These are phyloP conservation scores for Neodidymelliopsis sp. DNA, from an alignment of 2,329 filamentous ascomycete species.

Conservation along the genomic window DNA sequence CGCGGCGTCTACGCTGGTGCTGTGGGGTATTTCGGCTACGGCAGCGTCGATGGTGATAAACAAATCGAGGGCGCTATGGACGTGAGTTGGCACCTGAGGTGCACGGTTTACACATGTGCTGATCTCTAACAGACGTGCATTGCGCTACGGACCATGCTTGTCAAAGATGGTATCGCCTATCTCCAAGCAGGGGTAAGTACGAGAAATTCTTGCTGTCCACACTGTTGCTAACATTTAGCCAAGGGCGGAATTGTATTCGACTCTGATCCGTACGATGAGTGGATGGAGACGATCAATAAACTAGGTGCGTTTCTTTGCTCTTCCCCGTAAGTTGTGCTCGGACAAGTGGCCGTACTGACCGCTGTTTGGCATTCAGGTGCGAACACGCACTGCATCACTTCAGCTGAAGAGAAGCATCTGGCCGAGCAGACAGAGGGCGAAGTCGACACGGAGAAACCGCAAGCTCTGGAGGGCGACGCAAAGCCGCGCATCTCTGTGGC, in stretches of 20 bases:
- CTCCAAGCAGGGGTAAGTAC: conserved; percentile 81
- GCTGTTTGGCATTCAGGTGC: conserved; percentile 54
- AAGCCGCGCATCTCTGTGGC: conserved; percentile 40
- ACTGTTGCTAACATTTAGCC: conserved; percentile 29
- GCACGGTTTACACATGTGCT: conserved; percentile 26
- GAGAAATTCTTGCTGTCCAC: conserved; percentile 26
- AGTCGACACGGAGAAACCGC: conserved; percentile 12
- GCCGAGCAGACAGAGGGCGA: conserved; percentile 52
- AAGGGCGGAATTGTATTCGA: conserved; percentile 61
- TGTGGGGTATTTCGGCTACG: conserved; percentile 95
- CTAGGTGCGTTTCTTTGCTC: conserved; percentile 59
- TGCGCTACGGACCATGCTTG: conserved; percentile 87
- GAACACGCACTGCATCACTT: conserved; percentile 86
- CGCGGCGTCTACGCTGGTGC: conserved; percentile 94
- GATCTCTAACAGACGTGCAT: conserved; percentile 62
- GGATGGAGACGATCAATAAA: conserved; percentile 97
- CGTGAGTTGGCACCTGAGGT: conserved; percentile 38
- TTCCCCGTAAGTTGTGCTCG: not conserved
- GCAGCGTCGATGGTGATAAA: conserved; percentile 68
- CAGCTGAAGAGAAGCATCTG: conserved; percentile 76
- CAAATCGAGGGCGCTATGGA: conserved; percentile 88
- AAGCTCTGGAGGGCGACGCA: conserved; percentile 20
- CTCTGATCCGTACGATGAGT: conserved; percentile 89
- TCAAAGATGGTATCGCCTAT: conserved; percentile 91
- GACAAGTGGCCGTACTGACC: conserved; percentile 28